These are phyloP conservation scores for Neurospora terricola DNA, from an alignment of 495 filamentous ascomycete genomes.

Conservation along the genomic window DNA sequence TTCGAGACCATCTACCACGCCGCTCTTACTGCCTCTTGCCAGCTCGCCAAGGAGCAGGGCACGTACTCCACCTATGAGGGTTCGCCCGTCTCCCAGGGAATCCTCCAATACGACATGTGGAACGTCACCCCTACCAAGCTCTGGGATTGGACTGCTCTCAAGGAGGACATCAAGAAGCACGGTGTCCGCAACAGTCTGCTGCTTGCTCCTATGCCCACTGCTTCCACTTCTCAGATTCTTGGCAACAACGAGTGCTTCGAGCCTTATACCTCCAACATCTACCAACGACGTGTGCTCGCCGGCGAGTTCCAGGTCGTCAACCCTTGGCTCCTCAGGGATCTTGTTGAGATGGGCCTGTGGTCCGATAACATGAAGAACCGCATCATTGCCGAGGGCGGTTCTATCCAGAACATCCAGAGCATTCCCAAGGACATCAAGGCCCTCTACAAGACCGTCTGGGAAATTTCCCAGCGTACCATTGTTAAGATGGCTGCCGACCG, in stretches of 20 bases:
- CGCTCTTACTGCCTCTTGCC: conserved; percentile 77
- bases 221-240: conserved; percentile 89
- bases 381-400: conserved; percentile 93
- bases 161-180: conserved; percentile 80
- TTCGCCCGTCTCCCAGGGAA: conserved; percentile 88
- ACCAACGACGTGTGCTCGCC: conserved; percentile 93
- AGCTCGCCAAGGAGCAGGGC: conserved; percentile 73
- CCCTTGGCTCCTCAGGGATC: conserved; percentile 95
- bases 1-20: conserved; percentile 99
- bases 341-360: conserved; percentile 96
- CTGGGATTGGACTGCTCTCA: conserved; percentile 91
- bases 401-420: conserved; percentile 91
- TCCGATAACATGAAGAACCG: conserved; percentile 99
- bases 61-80: conserved; percentile 85
- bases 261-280: conserved; percentile 99
- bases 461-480: conserved; percentile 92
- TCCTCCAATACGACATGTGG: conserved; percentile 99
- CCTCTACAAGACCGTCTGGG: conserved; percentile 99
- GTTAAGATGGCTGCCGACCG: conserved; percentile 97
- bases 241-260: conserved; percentile 99
- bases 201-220: conserved; percentile 96
- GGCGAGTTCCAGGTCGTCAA: conserved; percentile 99
- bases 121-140: conserved; percentile 82
- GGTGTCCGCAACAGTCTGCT: conserved; percentile 92
- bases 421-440: conserved; percentile 93